These are phyloP conservation scores for Suhomyces taliae DNA, from an alignment of 1,139 yeast genomes.

Conservation along the genomic window DNA sequence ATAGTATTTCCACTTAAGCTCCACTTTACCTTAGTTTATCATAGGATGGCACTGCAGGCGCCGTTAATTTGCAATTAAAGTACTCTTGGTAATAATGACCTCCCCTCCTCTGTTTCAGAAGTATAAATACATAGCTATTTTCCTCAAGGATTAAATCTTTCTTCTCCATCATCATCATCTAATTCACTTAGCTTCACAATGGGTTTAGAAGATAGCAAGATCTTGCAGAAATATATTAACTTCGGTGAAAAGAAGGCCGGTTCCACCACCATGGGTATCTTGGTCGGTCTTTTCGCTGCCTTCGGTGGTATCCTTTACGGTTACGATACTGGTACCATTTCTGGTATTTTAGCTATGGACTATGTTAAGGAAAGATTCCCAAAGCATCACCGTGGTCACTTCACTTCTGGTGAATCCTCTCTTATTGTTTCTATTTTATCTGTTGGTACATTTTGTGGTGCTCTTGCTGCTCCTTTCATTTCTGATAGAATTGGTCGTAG, in stretches of 20 bases:
- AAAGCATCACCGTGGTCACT: slow-evolving; percentile 31
- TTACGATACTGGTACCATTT: slow-evolving; percentile 78
- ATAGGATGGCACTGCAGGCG: background rate
- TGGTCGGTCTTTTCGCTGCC: slow-evolving; percentile 51
- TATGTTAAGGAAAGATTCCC: slow-evolving; percentile 58
- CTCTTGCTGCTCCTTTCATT: slow-evolving; percentile 54
- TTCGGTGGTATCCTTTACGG: slow-evolving; percentile 73
- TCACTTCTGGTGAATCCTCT: slow-evolving; percentile 50
- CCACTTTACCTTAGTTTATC: background rate
- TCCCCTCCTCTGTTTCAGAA: background rate
- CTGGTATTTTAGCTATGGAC: slow-evolving; percentile 74
- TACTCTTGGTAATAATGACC: background rate
- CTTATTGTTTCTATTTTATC: slow-evolving; percentile 67
- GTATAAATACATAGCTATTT: slow-evolving; percentile 7
- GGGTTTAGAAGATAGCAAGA: slow-evolving; percentile 41
- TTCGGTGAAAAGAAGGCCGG: slow-evolving; percentile 49
- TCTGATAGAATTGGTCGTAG: slow-evolving; percentile 64
- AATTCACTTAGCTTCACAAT: slow-evolving; percentile 15
- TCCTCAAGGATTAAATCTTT: background rate
- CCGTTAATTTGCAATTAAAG: background rate
- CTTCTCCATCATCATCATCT: slow-evolving; percentile 4
- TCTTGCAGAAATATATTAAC: slow-evolving; percentile 33
- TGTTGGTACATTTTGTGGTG: slow-evolving; percentile 72
- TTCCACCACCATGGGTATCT: slow-evolving; percentile 48
- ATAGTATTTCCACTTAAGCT: background rate